Evolutionary conservation across 225 moss, liverwort and hornwort genomes (phyloP).

Genomic region (Bryoerythrophyllum caledonicum): DNA sequence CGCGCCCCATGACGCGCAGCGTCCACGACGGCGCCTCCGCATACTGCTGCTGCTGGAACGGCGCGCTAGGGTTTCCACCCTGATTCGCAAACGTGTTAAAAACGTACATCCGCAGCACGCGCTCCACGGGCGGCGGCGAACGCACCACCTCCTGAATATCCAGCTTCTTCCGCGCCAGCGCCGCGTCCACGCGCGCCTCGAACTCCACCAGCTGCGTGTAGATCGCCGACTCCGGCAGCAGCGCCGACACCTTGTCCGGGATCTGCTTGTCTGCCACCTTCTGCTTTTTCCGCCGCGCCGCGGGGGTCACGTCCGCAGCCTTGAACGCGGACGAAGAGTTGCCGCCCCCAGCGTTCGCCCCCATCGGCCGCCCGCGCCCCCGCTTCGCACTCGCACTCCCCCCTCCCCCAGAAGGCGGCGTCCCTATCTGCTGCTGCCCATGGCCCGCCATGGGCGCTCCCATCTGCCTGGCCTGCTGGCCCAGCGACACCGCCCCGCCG

Average conservation of each 20-base stretch:
- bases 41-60: constrained; percentile 58
- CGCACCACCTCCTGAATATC: constrained; percentile 98
- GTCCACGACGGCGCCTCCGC: constrained; percentile 89
- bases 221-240: constrained; percentile 87
- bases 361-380: constrained; percentile 62
- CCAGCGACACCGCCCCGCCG: constrained; percentile 60
- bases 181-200: constrained; percentile 84
- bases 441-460: constrained; percentile 44
- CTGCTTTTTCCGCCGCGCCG: constrained; percentile 93
- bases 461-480: constrained; percentile 62
- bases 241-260: constrained; percentile 85
- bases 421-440: constrained; percentile 28
- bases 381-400: constrained; percentile 55
- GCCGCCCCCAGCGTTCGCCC: constrained; percentile 41
- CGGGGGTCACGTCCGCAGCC: constrained; percentile 80
- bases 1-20: constrained; percentile 85
- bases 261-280: constrained; percentile 93
- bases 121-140: constrained; percentile 80
- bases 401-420: constrained; percentile 40
- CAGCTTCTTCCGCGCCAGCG: constrained; percentile 86
- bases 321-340: constrained; percentile 63
- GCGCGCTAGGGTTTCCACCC: constrained; percentile 43
- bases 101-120: constrained; percentile 83
- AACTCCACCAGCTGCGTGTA: constrained; percentile 95
- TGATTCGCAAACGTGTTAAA: constrained; percentile 93